phyloP scores from a whole-genome alignment of 305 asterid genomes.

The Fraxinus greggii region DNA sequence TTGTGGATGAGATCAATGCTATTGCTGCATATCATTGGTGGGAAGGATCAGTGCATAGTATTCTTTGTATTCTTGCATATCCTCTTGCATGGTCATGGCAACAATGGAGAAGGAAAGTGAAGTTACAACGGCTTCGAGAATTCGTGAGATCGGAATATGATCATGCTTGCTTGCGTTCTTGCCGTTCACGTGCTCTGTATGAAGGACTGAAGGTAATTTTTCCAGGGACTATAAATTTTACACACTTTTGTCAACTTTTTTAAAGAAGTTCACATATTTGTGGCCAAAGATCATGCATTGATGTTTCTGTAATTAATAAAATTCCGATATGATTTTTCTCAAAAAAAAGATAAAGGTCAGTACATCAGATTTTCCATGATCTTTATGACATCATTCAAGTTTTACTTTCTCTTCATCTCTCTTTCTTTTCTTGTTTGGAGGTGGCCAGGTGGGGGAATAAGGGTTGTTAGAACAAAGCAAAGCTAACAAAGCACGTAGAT shows the following conservation, averaged over 20 bases:
- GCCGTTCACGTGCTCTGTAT: conserved; percentile 98
- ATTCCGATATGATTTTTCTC: background rate
- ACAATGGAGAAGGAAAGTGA: conserved; percentile 91
- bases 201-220: conserved; percentile 90
- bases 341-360: background rate
- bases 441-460: background rate
- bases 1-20: conserved; percentile 90
- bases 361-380: background rate
- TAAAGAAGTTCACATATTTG: conserved; percentile 2
- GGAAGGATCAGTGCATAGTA: conserved; percentile 94
- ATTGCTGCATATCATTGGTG: conserved; percentile 97
- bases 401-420: background rate
- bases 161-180: conserved; percentile 98
- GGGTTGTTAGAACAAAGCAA: background rate
- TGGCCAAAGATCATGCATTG: background rate
- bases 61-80: conserved; percentile 78
- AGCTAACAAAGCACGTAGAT: background rate
- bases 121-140: conserved; percentile 87
- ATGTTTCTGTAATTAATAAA: background rate
- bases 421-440: conserved; percentile 1
- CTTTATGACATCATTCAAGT: background rate
- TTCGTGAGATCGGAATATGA: conserved; percentile 96
- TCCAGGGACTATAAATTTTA: background rate
- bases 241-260: conserved; percentile 13
- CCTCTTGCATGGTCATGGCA: conserved; percentile 99